Conservation (phyloP, 2,329 filamentous ascomycete genomes). For the Colletotrichum scovillei region DNA sequence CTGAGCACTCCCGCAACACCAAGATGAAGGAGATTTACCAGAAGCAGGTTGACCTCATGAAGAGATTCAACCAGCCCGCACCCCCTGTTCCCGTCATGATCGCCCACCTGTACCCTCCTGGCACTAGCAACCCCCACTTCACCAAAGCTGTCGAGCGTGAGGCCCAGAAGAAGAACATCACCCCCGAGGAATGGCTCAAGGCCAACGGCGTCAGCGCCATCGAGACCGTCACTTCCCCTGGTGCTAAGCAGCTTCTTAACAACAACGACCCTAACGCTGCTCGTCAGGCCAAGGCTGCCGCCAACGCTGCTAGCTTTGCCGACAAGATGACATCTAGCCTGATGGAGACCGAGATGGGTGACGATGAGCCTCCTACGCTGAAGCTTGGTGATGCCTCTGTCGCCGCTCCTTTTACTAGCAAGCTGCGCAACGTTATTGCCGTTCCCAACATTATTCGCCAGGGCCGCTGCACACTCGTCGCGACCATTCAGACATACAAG, state of each 20-base stretch:
- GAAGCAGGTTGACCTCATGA: slow-evolving; percentile 93
- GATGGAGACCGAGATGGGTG: slow-evolving; percentile 90
- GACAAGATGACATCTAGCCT: slow-evolving; percentile 88
- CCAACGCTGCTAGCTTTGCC: slow-evolving; percentile 81
- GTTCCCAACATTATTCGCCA: slow-evolving; percentile 99
- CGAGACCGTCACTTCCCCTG: slow-evolving; percentile 75
- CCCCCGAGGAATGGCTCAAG: slow-evolving; percentile 67
- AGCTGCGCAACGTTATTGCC: slow-evolving; percentile 95
- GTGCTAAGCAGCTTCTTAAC: slow-evolving; percentile 69
- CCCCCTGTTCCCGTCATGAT: slow-evolving; percentile 95
- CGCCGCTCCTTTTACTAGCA: slow-evolving; percentile 96
- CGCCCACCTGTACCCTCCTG: slow-evolving; percentile 93
- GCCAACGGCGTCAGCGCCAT: slow-evolving; percentile 64
- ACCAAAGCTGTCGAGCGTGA: slow-evolving; percentile 91
- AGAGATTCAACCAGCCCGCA: slow-evolving; percentile 90
- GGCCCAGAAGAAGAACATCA: slow-evolving; percentile 80
- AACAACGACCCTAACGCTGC: slow-evolving; percentile 63
- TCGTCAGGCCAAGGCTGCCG: slow-evolving; percentile 72
- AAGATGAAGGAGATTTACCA: slow-evolving; percentile 99
- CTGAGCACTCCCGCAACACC: slow-evolving; percentile 91
- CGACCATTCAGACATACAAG: slow-evolving; percentile 99
- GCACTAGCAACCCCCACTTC: slow-evolving; percentile 92
- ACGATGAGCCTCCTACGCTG: slow-evolving; percentile 92
- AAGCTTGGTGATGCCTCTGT: slow-evolving; percentile 98
- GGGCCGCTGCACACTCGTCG: slow-evolving; percentile 95